Base-by-base conservation (phyloP, 805 yeast species). In the Dipodascopsis tothii region DNA sequence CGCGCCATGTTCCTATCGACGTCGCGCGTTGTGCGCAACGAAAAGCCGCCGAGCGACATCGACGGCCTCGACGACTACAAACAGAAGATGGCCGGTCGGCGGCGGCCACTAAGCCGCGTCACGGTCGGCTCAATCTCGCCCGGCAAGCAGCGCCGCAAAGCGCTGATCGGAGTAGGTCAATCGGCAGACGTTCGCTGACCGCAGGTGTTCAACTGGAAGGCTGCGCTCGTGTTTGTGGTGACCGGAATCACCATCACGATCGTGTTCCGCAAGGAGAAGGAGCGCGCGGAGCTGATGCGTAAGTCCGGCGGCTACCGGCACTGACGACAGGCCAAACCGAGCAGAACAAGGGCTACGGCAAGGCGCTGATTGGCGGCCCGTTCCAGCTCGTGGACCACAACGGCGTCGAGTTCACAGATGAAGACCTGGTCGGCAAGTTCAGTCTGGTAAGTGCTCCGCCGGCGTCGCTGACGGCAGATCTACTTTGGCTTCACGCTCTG, bases 401-500 rank as follows among this genome's bases (percentile, higher is more conserved):
- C 41, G 87, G 88, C 32, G 65, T 81, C 21, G 64, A 61, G 17
- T 92, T 92, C 63, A 86, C 96, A 1, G 78, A 86, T 21, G 70
- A 84, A 50, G 73, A 90, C 55, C 67, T 92, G 58, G 65, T 74
- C 50, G 92, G 88, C 27, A 81, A 77, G 61, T 92, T 87, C 64
- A 77, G 90, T 7, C 68, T 92, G 37, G 64, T 52, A 39, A 7
- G 48, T 16, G 11, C 21, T 27, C n/a, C 17, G 5, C 5, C 3
- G n/a, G 17, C 4, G 19, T 30, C 4, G 14, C 17, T 14, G 14
- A 7, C n/a, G 11, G 19, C 23, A 50, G 50, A 41, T 90, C n/a
- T 92, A 92, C 63, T 92, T 92, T 66, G 98, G 98, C 0, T 92
- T 92, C 69, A 84, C 96, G 3, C 88, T 88, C 66, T 92, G 98